Conservation (phyloP, 331 rosid species). For the Ulmus americana region DNA sequence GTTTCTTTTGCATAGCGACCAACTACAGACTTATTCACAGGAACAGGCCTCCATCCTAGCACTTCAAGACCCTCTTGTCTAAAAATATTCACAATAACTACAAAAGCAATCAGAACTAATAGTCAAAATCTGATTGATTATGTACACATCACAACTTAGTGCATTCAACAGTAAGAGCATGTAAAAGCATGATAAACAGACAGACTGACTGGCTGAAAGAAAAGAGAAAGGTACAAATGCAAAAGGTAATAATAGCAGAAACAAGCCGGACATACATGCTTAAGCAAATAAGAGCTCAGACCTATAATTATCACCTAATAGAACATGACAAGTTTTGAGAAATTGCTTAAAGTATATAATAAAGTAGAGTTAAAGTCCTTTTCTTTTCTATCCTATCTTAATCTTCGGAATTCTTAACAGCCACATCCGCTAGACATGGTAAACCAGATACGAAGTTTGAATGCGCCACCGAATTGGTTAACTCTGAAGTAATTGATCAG, state of each 20-base stretch:
- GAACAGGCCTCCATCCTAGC: conserved; percentile 98
- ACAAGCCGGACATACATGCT: background rate
- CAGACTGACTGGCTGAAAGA: background rate
- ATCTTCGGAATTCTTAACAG: background rate
- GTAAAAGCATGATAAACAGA: background rate
- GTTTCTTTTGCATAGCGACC: conserved; percentile 87
- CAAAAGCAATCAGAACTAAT: conserved; percentile 35
- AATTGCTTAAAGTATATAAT: background rate
- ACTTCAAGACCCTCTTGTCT: conserved; percentile 97
- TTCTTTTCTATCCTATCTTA: background rate
- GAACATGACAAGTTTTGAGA: background rate
- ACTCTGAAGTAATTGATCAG: background rate
- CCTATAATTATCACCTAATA: background rate
- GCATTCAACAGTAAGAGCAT: background rate
- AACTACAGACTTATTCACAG: conserved; percentile 78
- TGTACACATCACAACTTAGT: background rate
- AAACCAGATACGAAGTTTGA: background rate
- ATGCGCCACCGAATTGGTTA: background rate
- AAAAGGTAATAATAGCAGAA: background rate
- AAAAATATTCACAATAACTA: conserved; percentile 73
- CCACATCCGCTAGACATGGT: background rate
- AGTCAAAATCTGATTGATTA: conserved; percentile 30
- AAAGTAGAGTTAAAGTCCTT: background rate
- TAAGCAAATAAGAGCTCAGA: background rate
- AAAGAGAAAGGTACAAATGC: background rate